Base-by-base conservation (phyloP, 2,329 filamentous ascomycete species). In the Cylindrodendrum hubeiense region DNA sequence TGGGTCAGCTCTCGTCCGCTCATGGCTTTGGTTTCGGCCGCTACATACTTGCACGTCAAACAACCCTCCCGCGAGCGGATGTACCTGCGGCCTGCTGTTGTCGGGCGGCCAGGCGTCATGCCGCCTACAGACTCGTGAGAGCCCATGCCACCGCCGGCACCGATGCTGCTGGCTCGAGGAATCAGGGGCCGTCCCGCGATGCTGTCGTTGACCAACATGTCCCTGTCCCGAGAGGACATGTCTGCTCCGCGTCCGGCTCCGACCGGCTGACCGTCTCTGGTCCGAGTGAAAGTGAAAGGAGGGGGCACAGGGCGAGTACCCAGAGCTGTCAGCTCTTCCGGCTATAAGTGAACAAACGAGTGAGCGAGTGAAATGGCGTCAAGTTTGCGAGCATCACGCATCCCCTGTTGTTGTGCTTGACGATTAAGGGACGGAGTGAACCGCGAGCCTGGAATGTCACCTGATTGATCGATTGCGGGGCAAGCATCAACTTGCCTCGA, bases 31-130 rank as follows among this genome's bases (percentile, higher is more conserved):
- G 6, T 0, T 12, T 7, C 4, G 13, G 17, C 26, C 33, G 41
- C 56, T 37, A 77, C 78, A 44, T 75, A 82, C 80, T 81, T 81
- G 78, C 81, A 83, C 33, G 80, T 83, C 67, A 83, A 69, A 69
- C 81, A 83, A 19, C 81, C 81, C 55, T 75, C 72, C 39, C 73
- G 70, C 39, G 73, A 75, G 52, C 73, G 72, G 37, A 72, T 71
- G 46, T 72, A 66, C 55, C 72, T 69, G 13, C 72, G 64, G n/a
- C 68, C 68, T 22, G 70, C 64, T 9, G 65, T 44, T 19, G 60
- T 43, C 33, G 71, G 51, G 24, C 70, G 65, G 28, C 60, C 49
- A 34, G 64, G 67, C 26, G 55, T 63, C n/a, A 61, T 57, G 13
- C 69, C 46, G 8, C 43, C 57, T 5, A 55, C 37, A 17, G 22